These are phyloP conservation scores for Alternaria dauci DNA, from an alignment of 2,329 filamentous ascomycete genomes.

Conservation along the genomic window DNA sequence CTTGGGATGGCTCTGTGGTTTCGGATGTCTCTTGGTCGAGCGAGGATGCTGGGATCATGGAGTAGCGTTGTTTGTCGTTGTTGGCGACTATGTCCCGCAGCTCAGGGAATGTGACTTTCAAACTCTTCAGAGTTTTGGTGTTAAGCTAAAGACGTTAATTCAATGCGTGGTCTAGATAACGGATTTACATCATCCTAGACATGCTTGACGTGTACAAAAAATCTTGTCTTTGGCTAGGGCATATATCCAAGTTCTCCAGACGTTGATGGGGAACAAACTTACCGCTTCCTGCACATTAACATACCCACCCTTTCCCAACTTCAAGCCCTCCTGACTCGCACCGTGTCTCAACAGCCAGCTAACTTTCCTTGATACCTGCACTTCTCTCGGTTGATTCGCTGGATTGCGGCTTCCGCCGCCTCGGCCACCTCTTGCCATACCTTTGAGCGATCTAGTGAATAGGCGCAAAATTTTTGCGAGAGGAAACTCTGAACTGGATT, in stretches of 20 bases:
- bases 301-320: conserved; percentile 67
- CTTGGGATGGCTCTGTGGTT: conserved; percentile 10
- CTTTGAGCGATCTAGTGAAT: conserved; percentile 21
- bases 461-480: conserved; percentile 31
- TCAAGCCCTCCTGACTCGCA: conserved; percentile 67
- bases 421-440: conserved; percentile 42
- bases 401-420: conserved; percentile 49
- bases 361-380: conserved; percentile 60
- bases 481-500: neutral
- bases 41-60: conserved; percentile 67
- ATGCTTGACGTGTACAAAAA: neutral
- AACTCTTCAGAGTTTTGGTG: conserved; percentile 68
- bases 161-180: neutral
- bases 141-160: conserved; percentile 55
- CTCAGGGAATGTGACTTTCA: conserved; percentile 79
- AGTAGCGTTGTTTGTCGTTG: conserved; percentile 92
- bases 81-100: conserved; percentile 72
- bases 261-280: conserved; percentile 38
- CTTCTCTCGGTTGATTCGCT: conserved; percentile 52
- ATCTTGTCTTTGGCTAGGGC: neutral
- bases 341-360: conserved; percentile 68
- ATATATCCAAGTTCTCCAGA: neutral
- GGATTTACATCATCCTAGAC: neutral
- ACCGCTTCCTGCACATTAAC: conserved; percentile 67
- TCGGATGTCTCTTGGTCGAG: conserved; percentile 16